Evolutionary conservation across 257 asterid species (phyloP), one percentile per base, ranked within the genome.

Genomic region (Haberlea rhodopensis): DNA sequence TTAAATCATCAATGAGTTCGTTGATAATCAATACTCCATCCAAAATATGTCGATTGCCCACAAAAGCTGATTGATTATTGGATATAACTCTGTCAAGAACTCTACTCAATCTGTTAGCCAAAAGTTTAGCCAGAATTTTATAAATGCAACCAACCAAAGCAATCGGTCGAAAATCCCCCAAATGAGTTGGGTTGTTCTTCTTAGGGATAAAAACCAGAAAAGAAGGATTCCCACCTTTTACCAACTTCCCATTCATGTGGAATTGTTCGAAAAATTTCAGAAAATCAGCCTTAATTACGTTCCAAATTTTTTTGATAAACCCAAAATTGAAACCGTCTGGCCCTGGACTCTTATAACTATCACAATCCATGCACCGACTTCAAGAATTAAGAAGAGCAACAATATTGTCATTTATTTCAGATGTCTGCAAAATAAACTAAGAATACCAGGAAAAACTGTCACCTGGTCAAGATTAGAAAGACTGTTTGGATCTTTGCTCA

Each of bases 401-500:
- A 37, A 37, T 5, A 37, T 37, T 11, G n/a, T 3, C 46, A 37
- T 8, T 37, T 37, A 3, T 37, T 37, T 37, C 32, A 60, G 61
- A 53, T 55, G 8, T 32, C n/a, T 1, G 23, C 51, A 27, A 65
- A 29, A 53, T 32, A 37, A 66, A 34, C 8, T 32, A 15, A 15
- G 19, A 58, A 5, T 34, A 9, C 54, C 22, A 15, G n/a, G 71
- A 31, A 27, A 63, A 60, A 54, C 54, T 22, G 48, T 81, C 72
- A 71, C 97, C 97, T 90, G 99, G 75, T 94, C 99, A 76, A 94
- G 91, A 83, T 90, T 94, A 25, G 96, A 90, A 52, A 94, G 94
- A 84, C 97, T 94, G 78, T 94, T 94, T 57, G 99, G 99, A 81
- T 90, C 99, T 78, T 87, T 94, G 94, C 99, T 94, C 28, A 94